Evolutionary conservation across 179 eudicot genomes (phyloP), one percentile per base, ranked within the genome.

Genomic region (Monotropa hypopitys): DNA sequence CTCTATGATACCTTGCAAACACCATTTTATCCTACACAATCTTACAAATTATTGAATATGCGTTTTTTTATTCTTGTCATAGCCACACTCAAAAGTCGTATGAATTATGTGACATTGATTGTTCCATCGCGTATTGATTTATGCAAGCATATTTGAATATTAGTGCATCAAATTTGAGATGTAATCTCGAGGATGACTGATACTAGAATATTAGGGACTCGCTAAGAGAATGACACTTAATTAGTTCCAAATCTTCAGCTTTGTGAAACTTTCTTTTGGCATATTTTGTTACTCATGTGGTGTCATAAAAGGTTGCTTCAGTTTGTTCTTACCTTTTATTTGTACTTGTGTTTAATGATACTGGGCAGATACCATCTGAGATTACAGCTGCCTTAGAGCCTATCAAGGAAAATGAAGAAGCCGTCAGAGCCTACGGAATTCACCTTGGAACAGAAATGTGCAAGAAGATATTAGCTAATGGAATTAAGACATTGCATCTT

Each of bases 371-470:
- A 69, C 99, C 99, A 66, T 76, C 90, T 79, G 97, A 93, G 81
- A 76, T 96, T 78, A 93, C 79, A 42, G 92, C 88, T 86, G 98
- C 96, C 59, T 85, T 96, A 84, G 99, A 96, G 78, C 94, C 99
- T 74, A 96, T 96, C 74, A 91, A 96, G 87, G 99, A 96, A 84
- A 96, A 96, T 78, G 98, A 96, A 70, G 98, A 93, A 83, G 98
- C 99, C 82, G 98, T 96, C 71, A 96, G 84, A 84, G 92, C 92
- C 51, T 96, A 91, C 74, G 99, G 99, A 46, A 80, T 96, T 86
- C 98, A 96, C 90, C 94, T 89, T 53, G 99, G 92, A 84, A 96
- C 99, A 69, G 99, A 96, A 84, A 93, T 93, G 98, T 95, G 99
- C 96, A 96, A 90, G 96, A 96, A 91, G 88, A 93, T 96, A 82